Conservation (phyloP, 306 rosid species). For the Begonia loranthoides region DNA sequence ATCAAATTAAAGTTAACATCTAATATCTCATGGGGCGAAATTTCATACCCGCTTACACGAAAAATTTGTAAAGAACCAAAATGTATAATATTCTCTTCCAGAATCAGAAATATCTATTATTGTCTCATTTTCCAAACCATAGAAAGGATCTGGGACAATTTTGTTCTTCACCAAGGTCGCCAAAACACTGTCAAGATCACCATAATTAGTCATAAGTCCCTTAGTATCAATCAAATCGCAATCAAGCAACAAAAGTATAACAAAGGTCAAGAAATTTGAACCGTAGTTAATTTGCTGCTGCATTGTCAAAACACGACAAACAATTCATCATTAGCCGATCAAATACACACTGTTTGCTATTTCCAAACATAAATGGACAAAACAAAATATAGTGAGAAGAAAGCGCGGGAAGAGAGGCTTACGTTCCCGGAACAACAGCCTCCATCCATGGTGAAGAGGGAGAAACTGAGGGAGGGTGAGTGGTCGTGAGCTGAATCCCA, state of each 20-base stretch:
- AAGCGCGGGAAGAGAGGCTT: slow-evolving; percentile 5
- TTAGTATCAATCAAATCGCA: no score
- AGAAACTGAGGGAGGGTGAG: slow-evolving; percentile 50
- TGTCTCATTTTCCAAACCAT: slow-evolving; percentile 55
- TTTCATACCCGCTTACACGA: slow-evolving; percentile 50
- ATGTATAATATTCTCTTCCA: slow-evolving; percentile 83
- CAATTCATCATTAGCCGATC: no score
- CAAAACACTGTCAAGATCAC: slow-evolving; percentile 62
- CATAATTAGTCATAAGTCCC: not conserved
- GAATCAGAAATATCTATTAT: slow-evolving; percentile 86
- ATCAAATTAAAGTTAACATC: no score
- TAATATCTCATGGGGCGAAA: no score
- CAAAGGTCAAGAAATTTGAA: not conserved
- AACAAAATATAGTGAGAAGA: no score
- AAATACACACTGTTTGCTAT: no score
- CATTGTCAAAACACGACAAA: no score
- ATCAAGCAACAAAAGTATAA: no score
- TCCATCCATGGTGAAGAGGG: slow-evolving; percentile 66
- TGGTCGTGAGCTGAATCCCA: slow-evolving; percentile 75
- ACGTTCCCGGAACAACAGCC: slow-evolving; percentile 94
- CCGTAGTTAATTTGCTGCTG: no score
- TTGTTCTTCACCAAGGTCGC: slow-evolving; percentile 80
- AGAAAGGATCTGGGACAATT: slow-evolving; percentile 74
- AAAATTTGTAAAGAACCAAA: slow-evolving; percentile 77
- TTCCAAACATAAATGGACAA: no score